Conservation (phyloP, 2,329 filamentous ascomycete species). For the Microcyclospora pomicola region DNA sequence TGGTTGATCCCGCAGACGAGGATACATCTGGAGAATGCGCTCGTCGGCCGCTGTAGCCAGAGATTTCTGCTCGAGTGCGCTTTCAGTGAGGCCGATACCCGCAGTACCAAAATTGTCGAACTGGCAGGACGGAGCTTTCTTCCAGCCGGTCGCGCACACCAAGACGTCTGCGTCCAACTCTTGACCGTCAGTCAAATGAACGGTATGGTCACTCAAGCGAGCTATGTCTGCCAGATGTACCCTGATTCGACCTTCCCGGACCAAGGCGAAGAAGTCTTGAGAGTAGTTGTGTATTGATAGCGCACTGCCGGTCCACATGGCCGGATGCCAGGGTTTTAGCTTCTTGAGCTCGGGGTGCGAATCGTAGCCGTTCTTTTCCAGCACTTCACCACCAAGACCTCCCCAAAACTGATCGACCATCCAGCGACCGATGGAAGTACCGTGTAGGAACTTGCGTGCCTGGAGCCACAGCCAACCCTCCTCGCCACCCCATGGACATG, state of each 20-base stretch:
- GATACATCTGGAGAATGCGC: slow-evolving; percentile 41
- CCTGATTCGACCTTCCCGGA: slow-evolving; percentile 40
- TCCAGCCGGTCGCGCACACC: slow-evolving; percentile 46
- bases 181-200: slow-evolving; percentile 37
- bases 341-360: slow-evolving; percentile 28
- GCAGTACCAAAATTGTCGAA: slow-evolving; percentile 23
- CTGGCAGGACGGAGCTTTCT: slow-evolving; percentile 33
- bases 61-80: slow-evolving; percentile 19
- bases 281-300: slow-evolving; percentile 49
- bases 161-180: slow-evolving; percentile 36
- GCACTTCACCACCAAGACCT: slow-evolving; percentile 40
- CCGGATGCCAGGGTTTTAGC: slow-evolving; percentile 27
- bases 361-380: slow-evolving; percentile 34
- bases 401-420: slow-evolving; percentile 44
- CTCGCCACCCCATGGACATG: slow-evolving; percentile 55
- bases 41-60: slow-evolving; percentile 32
- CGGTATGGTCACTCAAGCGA: slow-evolving; percentile 29
- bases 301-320: slow-evolving; percentile 41
- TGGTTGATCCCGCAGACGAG: slow-evolving; percentile 32
- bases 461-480: slow-evolving; percentile 46
- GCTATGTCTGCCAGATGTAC: slow-evolving; percentile 43
- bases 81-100: slow-evolving; percentile 17
- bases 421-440: slow-evolving; percentile 41
- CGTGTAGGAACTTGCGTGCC: slow-evolving; percentile 44
- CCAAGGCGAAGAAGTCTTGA: slow-evolving; percentile 41